Evolutionary conservation across 2,329 filamentous ascomycete species (phyloP).

Genomic region (Shiraia sp.): DNA sequence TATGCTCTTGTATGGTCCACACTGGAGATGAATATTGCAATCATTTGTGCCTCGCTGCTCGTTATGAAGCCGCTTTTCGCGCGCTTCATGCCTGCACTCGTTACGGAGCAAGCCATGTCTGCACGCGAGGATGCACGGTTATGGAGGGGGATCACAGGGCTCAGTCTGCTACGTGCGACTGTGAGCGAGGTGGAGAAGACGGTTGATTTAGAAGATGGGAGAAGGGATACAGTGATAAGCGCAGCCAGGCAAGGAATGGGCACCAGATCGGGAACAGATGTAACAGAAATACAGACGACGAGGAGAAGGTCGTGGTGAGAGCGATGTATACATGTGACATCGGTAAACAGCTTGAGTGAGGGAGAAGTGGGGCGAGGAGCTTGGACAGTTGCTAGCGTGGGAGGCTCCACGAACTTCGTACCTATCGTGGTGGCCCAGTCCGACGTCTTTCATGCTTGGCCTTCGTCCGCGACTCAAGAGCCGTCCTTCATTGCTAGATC

Average conservation of each 20-base stretch:
- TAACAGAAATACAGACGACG: no score
- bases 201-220: background rate
- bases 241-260: background rate
- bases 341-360: no score
- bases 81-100: slow-evolving; percentile 38
- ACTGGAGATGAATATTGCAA: slow-evolving; percentile 50
- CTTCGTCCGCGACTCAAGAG: slow-evolving; percentile 61
- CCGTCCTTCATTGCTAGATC: slow-evolving; percentile 65
- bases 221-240: slow-evolving; percentile 12
- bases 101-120: slow-evolving; percentile 20
- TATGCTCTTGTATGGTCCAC: slow-evolving; percentile 48
- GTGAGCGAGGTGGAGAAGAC: slow-evolving; percentile 12
- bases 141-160: slow-evolving; percentile 17
- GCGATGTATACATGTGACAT: no score
- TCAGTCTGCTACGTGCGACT: slow-evolving; percentile 8
- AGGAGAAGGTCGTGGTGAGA: no score
- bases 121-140: slow-evolving; percentile 16
- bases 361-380: no score
- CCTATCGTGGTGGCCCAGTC: slow-evolving; percentile 13
- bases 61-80: slow-evolving; percentile 49
- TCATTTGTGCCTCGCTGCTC: slow-evolving; percentile 50
- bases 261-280: no score
- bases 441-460: slow-evolving; percentile 57
- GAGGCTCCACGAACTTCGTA: no score
- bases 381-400: no score